Conservation (phyloP, 2,329 filamentous ascomycete genomes). For the Paradendryphiella salina region DNA sequence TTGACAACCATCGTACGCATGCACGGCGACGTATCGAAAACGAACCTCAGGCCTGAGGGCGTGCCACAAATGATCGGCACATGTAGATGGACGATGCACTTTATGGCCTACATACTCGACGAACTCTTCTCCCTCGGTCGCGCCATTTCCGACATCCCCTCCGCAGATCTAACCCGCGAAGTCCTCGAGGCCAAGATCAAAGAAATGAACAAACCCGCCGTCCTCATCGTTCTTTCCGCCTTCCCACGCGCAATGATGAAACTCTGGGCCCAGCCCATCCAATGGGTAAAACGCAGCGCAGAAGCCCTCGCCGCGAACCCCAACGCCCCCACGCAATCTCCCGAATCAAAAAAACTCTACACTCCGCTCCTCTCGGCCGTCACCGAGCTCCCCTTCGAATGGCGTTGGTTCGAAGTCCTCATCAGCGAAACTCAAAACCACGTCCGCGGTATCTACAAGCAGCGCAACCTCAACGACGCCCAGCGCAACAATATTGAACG, state of each 20-base stretch:
- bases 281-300: conserved; percentile 38
- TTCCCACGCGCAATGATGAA: conserved; percentile 47
- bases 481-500: conserved; percentile 56
- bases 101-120: conserved; percentile 60
- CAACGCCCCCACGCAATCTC: conserved; percentile 49
- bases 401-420: conserved; percentile 53
- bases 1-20: conserved; percentile 60
- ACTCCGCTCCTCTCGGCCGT: conserved; percentile 42
- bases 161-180: conserved; percentile 46
- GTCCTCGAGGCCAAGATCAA: conserved; percentile 32
- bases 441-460: conserved; percentile 62
- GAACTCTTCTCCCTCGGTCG: conserved; percentile 49
- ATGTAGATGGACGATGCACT: conserved; percentile 75
- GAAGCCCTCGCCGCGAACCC: conserved; percentile 38
- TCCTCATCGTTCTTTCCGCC: conserved; percentile 40
- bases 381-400: conserved; percentile 50
- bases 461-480: conserved; percentile 49
- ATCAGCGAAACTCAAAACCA: conserved; percentile 65
- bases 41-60: conserved; percentile 42
- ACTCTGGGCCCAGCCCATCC: conserved; percentile 39
- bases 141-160: conserved; percentile 20
- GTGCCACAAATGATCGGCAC: conserved; percentile 62
- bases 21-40: conserved; percentile 54
- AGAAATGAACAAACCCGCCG: conserved; percentile 41
- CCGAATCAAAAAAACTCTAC: conserved; percentile 51